These are phyloP conservation scores for Eremochloa ophiuroides DNA, from an alignment of 176 grass and related monocot species.

Conservation along the genomic window DNA sequence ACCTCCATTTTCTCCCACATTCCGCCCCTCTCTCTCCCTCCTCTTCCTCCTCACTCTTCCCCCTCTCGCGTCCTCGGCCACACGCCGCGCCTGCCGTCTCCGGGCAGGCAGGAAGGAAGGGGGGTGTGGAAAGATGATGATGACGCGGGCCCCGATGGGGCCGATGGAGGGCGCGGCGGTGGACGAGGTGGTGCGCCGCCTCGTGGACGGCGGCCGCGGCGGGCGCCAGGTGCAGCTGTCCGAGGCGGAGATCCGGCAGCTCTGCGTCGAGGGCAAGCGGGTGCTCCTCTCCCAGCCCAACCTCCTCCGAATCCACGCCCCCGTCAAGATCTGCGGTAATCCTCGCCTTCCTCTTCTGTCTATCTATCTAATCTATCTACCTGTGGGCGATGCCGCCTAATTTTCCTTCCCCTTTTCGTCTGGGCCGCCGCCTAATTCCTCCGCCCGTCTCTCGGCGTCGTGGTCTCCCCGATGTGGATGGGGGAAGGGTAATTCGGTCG, in stretches of 20 bases:
- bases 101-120: not conserved
- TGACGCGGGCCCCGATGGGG: conserved; percentile 72
- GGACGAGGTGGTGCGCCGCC: conserved; percentile 67
- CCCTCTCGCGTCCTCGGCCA: not conserved
- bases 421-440: not conserved
- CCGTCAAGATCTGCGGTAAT: conserved; percentile 92
- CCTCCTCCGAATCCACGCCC: conserved; percentile 66
- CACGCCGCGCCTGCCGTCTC: not conserved
- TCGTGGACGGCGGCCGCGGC: conserved; percentile 57
- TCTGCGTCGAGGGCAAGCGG: conserved; percentile 85
- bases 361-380: not conserved
- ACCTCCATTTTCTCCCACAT: not conserved
- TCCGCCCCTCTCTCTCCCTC: not conserved
- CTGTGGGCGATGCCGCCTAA: not conserved
- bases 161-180: conserved; percentile 62
- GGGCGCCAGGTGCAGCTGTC: conserved; percentile 80
- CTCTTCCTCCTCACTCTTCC: not conserved
- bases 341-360: not conserved
- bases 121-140: conserved; percentile 60
- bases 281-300: conserved; percentile 79
- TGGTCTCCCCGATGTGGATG: not conserved
- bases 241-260: conserved; percentile 95
- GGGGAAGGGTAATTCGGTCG: not conserved
- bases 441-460: not conserved
- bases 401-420: not conserved